A percentile compares a stretch with the other conserved stretches of the same genome.
These are phyloP conservation scores for Cryptococcus sp. DNA, from an alignment of 1,284 basidiomycete genomes.

Conservation along the genomic window DNA sequence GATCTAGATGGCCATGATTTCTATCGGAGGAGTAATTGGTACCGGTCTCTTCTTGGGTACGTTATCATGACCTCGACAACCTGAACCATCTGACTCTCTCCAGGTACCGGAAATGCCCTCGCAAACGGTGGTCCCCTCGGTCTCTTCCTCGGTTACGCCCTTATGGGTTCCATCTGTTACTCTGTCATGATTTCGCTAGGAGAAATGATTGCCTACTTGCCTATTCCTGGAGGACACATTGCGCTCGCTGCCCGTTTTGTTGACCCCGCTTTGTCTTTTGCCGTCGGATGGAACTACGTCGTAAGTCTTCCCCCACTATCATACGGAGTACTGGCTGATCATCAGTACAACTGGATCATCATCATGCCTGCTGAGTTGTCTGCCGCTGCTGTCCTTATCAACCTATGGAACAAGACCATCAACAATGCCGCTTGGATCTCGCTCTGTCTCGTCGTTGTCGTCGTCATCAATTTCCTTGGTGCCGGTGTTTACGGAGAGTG, in stretches of 20 bases:
- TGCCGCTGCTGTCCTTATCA: slow-evolving; percentile 71
- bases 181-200: slow-evolving; percentile 50
- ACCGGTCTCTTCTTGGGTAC: slow-evolving; percentile 24
- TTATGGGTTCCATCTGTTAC: slow-evolving; percentile 46
- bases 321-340: neutral
- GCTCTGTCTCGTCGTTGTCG: slow-evolving; percentile 64
- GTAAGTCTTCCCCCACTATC: neutral
- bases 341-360: slow-evolving; percentile 63
- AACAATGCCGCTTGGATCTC: slow-evolving; percentile 72
- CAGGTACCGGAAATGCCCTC: slow-evolving; percentile 26
- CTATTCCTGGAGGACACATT: slow-evolving; percentile 65
- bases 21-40: slow-evolving; percentile 9
- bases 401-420: slow-evolving; percentile 60
- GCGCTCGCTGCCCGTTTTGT: slow-evolving; percentile 73
- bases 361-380: slow-evolving; percentile 72
- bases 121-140: slow-evolving; percentile 49
- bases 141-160: slow-evolving; percentile 43
- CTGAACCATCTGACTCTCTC: no score
- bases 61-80: no score
- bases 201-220: slow-evolving; percentile 49
- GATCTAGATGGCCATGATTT: slow-evolving; percentile 22
- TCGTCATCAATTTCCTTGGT: slow-evolving; percentile 73
- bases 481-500: slow-evolving; percentile 55
- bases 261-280: slow-evolving; percentile 71
- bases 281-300: slow-evolving; percentile 79